phyloP scores from a whole-genome alignment of 352 stramenopile species.

The Globisporangium uncinulatum region DNA sequence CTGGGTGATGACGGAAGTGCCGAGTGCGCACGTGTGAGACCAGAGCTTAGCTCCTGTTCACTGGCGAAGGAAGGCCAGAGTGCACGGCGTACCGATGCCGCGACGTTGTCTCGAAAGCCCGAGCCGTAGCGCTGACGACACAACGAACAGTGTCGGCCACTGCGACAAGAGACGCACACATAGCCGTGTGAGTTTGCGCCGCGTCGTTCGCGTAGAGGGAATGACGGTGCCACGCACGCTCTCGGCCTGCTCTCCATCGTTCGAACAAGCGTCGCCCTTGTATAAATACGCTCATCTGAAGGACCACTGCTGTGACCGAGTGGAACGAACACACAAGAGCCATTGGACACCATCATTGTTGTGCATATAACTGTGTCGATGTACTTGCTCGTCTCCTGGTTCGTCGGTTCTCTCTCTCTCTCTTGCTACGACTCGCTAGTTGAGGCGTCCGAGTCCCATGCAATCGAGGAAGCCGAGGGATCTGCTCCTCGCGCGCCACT shows the following conservation, averaged over 20 bases:
- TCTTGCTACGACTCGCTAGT: not conserved
- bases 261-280: not conserved
- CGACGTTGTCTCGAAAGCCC: conserved; percentile 41
- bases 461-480: too few relatives aligned
- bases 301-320: too few relatives aligned
- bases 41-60: too few relatives aligned
- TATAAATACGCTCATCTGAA: not conserved
- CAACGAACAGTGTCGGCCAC: conserved; percentile 32
- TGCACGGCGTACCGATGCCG: conserved; percentile 26
- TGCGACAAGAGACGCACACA: conserved; percentile 2
- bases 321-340: too few relatives aligned
- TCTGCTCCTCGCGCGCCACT: too few relatives aligned
- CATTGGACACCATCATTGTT: too few relatives aligned
- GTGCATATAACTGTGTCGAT: too few relatives aligned
- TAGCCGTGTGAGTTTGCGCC: not conserved
- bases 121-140: conserved; percentile 45
- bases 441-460: too few relatives aligned
- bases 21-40: too few relatives aligned
- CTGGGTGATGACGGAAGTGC: conserved; percentile 12
- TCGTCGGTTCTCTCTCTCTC: not conserved
- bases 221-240: not conserved
- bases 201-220: not conserved
- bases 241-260: not conserved
- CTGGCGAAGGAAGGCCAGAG: not conserved
- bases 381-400: not conserved